phyloP scores from a whole-genome alignment of 345 rosid genomes.

The Anastatica hierochuntica region DNA sequence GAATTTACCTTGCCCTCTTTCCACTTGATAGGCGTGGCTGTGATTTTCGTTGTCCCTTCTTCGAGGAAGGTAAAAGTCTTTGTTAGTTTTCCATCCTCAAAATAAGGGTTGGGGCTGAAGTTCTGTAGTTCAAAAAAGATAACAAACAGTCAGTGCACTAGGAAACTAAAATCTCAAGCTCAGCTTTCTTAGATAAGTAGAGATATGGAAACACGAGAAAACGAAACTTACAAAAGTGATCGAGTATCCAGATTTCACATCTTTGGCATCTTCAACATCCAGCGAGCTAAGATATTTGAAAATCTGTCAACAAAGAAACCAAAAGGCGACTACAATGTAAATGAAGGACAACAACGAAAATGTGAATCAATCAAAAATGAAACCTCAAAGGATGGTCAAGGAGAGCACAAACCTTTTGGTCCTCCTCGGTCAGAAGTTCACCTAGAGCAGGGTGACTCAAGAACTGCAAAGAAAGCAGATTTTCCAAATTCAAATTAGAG shows the following conservation, averaged over 20 bases:
- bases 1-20: slow-evolving; percentile 70
- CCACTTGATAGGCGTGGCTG: slow-evolving; percentile 74
- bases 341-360: neutral
- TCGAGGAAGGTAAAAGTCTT: slow-evolving; percentile 75
- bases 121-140: slow-evolving; percentile 33
- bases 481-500: neutral
- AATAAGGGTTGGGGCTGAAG: slow-evolving; percentile 67
- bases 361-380: neutral
- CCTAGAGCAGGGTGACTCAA: slow-evolving; percentile 85
- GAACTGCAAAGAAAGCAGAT: slow-evolving; percentile 37
- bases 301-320: slow-evolving; percentile 34
- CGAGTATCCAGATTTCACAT: slow-evolving; percentile 85
- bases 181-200: neutral
- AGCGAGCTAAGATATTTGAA: slow-evolving; percentile 62
- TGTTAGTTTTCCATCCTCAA: slow-evolving; percentile 71
- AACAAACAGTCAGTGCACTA: neutral
- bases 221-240: slow-evolving; percentile 66
- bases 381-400: neutral
- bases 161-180: neutral
- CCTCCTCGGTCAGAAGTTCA: slow-evolving; percentile 70
- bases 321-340: neutral
- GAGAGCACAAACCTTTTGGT: slow-evolving; percentile 64
- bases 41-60: slow-evolving; percentile 66
- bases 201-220: neutral
- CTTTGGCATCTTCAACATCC: slow-evolving; percentile 90